A percentile compares a stretch with the other conserved stretches of the same genome.
phyloP scores from a whole-genome alignment of 1,284 basidiomycete species.

The Filobasidium uniguttulatum region DNA sequence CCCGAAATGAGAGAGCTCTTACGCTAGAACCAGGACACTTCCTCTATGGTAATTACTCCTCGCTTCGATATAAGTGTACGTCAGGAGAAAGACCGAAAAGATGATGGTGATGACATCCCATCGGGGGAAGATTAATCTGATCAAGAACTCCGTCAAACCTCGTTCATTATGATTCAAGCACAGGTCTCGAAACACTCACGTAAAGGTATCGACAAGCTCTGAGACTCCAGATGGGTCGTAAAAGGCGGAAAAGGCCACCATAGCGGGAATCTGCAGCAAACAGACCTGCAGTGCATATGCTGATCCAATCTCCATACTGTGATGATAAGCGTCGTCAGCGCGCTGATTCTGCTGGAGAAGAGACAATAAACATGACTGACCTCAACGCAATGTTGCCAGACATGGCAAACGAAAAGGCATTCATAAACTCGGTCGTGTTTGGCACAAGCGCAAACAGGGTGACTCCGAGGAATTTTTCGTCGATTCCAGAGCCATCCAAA shows the following conservation, averaged over 20 bases:
- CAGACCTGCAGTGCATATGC: slow-evolving; percentile 98
- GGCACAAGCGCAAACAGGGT: slow-evolving; percentile 95
- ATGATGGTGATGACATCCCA: slow-evolving; percentile 98
- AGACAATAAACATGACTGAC: slow-evolving; percentile 39
- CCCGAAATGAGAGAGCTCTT: slow-evolving; percentile 14
- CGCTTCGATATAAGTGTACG: slow-evolving; percentile 98
- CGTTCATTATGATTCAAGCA: background rate
- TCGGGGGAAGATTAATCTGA: slow-evolving; percentile 87
- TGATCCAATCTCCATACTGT: slow-evolving; percentile 97
- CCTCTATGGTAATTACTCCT: slow-evolving; percentile 94
- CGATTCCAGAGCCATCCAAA: slow-evolving; percentile 79
- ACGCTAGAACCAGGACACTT: slow-evolving; percentile 82
- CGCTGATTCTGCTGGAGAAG: background rate
- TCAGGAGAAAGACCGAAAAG: slow-evolving; percentile 87
- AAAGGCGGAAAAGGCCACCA: slow-evolving; percentile 96
- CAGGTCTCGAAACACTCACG: slow-evolving; percentile 42
- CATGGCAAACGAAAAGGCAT: slow-evolving; percentile 97
- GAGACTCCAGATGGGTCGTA: slow-evolving; percentile 73
- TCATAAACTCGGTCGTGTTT: slow-evolving; percentile 99
- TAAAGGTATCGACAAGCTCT: slow-evolving; percentile 71
- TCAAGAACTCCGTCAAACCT: background rate
- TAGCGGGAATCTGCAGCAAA: slow-evolving; percentile 91
- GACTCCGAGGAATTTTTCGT: slow-evolving; percentile 94
- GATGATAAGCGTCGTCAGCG: background rate
- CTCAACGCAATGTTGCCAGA: slow-evolving; percentile 94